Evolutionary conservation across 441 rosid genomes (phyloP).

Genomic region (Mallotus repandus): DNA sequence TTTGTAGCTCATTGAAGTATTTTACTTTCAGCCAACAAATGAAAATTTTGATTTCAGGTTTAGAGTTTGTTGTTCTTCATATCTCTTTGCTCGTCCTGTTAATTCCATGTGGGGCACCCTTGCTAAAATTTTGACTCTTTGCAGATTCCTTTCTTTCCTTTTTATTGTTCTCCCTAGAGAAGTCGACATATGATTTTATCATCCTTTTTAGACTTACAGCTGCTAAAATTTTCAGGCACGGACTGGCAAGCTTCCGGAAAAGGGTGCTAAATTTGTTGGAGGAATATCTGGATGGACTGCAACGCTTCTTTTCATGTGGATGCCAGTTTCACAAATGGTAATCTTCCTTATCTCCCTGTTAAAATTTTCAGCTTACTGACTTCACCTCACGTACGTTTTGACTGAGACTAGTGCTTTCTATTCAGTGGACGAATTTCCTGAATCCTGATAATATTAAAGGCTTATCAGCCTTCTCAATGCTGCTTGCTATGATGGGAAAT

Average conservation of each 20-base stretch:
- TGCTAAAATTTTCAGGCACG: slow-evolving; percentile 70
- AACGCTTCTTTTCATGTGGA: slow-evolving; percentile 97
- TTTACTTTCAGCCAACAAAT: neutral
- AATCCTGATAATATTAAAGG: slow-evolving; percentile 88
- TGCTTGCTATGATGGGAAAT: slow-evolving; percentile 90
- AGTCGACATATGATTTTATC: slow-evolving; percentile 3
- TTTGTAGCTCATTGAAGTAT: neutral
- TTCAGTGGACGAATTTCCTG: slow-evolving; percentile 91
- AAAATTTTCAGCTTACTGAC: slow-evolving; percentile 3
- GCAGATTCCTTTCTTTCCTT: neutral
- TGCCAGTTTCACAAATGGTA: slow-evolving; percentile 94
- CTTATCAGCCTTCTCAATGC: slow-evolving; percentile 77
- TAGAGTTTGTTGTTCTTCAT: neutral
- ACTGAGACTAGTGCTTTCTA: slow-evolving; percentile 23
- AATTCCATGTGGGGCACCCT: neutral
- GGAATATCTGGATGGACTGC: slow-evolving; percentile 95
- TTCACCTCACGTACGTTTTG: slow-evolving; percentile 13
- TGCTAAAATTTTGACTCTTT: neutral
- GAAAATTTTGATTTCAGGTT: neutral
- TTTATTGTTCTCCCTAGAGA: neutral
- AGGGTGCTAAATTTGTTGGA: slow-evolving; percentile 64
- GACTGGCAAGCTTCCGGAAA: slow-evolving; percentile 63
- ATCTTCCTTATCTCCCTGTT: slow-evolving; percentile 8
- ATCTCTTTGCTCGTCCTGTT: neutral
- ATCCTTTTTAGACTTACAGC: slow-evolving; percentile 24